Base-by-base conservation (phyloP, 225 moss, liverwort and hornwort genomes). In the Thuidium tamariscinum region DNA sequence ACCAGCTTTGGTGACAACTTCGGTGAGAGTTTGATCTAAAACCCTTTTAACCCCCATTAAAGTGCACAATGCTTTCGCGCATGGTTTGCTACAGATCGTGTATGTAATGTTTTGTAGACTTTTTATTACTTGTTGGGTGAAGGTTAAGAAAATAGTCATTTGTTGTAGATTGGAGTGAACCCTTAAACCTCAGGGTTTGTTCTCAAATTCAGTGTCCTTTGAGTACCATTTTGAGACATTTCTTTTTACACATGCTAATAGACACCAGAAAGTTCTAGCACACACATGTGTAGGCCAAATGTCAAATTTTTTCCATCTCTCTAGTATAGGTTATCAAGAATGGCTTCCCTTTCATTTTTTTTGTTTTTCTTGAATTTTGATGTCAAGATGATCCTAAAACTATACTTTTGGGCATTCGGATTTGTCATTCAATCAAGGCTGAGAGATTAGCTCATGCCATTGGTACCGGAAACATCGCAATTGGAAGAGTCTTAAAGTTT, bases 1-100 rank as follows among this genome's bases (percentile, higher is more conserved):
- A 95, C 97, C 62, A 97, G 94, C 85, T 99, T 94, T 81, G 97
- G 97, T 29, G 94, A 97, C 54, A 96, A 94, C 66, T 97, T 99
- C 78, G 97, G 98, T 98, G 77, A 82, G 94, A 13, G 12, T 44
- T 41, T 37, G 32, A 7, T 63, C 83, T 46, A 13, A 70, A 84
- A 5, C 0, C 56, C 73, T 67, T 7, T 72, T 16, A 25, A 82
- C 8, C 10, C 78, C 78, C 26, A 77, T 59, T 16, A 37, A 20
- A 16, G 27, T 82, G 54, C 54, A 23, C 36, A 79, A 42, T 78
- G 83, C 32, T 74, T 20, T 12, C 36, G 63, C 16, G 49, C 22
- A 37, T 86, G 55, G 55, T 56, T 77, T 41, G 23, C 49, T 46
- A 22, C 76, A 22, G 76, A 51, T 42, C 41, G 62, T 56, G 18